Percentiles rank a stretch among this genome's conserved stretches.
Conservation (phyloP, 2,329 filamentous ascomycete species). For the Nemania sp. region DNA sequence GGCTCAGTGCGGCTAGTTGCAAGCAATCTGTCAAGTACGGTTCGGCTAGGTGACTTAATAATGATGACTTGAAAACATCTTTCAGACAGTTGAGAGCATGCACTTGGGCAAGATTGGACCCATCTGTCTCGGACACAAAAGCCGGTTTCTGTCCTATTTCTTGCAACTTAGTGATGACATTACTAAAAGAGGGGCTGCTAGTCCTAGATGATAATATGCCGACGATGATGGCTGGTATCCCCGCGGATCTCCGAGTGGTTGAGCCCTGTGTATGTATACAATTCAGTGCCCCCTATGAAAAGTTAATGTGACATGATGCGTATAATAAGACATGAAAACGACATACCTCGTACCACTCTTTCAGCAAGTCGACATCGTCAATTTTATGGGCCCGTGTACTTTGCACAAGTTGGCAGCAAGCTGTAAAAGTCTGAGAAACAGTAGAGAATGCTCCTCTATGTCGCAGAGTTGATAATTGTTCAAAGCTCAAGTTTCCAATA, state of each 20-base stretch:
- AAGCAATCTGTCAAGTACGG: slow-evolving; percentile 73
- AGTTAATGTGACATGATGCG: slow-evolving; percentile 20
- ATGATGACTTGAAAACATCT: slow-evolving; percentile 85
- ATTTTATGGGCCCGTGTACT: slow-evolving; percentile 43
- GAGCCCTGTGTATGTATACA: slow-evolving; percentile 77
- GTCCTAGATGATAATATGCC: slow-evolving; percentile 74
- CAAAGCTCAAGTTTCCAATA: slow-evolving; percentile 76
- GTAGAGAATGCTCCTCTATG: slow-evolving; percentile 94
- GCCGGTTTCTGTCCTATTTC: slow-evolving; percentile 60
- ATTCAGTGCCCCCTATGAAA: slow-evolving; percentile 60
- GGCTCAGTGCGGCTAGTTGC: slow-evolving; percentile 75
- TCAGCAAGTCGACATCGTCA: slow-evolving; percentile 53
- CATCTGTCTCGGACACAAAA: slow-evolving; percentile 59
- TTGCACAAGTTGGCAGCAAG: slow-evolving; percentile 71
- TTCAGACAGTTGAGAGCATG: slow-evolving; percentile 94
- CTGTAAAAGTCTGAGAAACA: slow-evolving; percentile 83
- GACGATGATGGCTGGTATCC: slow-evolving; percentile 83
- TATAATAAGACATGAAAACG: neutral
- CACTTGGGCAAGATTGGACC: slow-evolving; percentile 79
- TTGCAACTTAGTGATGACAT: slow-evolving; percentile 66
- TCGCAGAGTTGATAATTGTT: slow-evolving; percentile 78
- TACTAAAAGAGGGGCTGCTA: slow-evolving; percentile 61
- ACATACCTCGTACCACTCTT: slow-evolving; percentile 70
- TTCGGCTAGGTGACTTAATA: slow-evolving; percentile 73
- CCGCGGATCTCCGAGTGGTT: slow-evolving; percentile 87